Conservation (phyloP, 768 basidiomycete species). For the Lyophyllum semitale region DNA sequence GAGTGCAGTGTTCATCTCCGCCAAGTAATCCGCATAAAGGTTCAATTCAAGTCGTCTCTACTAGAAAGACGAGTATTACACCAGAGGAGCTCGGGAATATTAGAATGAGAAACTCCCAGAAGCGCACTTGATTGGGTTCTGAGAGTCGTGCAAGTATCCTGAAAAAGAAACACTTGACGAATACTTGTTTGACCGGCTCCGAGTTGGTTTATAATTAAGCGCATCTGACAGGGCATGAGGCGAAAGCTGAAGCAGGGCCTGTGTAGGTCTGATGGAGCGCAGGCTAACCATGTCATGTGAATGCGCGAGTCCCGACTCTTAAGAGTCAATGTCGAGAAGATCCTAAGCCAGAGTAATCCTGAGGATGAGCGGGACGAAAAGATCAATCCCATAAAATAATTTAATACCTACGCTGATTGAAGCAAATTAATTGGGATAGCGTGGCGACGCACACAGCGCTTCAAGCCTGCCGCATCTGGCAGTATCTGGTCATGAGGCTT, state of each 20-base stretch:
- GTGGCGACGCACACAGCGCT: no score
- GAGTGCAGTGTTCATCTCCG: not conserved
- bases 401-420: no score
- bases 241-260: not conserved
- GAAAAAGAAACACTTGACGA: not conserved
- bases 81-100: not conserved
- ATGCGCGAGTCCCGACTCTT: not conserved
- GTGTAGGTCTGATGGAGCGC: not conserved
- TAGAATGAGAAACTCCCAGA: not conserved
- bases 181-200: not conserved
- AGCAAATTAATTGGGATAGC: no score
- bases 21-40: not conserved
- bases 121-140: not conserved
- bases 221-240: constrained; percentile 1
- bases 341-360: no score
- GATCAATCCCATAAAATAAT: no score
- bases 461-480: no score
- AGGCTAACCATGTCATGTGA: not conserved
- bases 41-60: not conserved
- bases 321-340: no score
- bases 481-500: no score
- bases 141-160: not conserved
- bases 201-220: not conserved
- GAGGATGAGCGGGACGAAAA: no score
- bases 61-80: not conserved